phyloP scores from a whole-genome alignment of 176 grass and related monocot species.

The Miscanthus lutarioriparius region DNA sequence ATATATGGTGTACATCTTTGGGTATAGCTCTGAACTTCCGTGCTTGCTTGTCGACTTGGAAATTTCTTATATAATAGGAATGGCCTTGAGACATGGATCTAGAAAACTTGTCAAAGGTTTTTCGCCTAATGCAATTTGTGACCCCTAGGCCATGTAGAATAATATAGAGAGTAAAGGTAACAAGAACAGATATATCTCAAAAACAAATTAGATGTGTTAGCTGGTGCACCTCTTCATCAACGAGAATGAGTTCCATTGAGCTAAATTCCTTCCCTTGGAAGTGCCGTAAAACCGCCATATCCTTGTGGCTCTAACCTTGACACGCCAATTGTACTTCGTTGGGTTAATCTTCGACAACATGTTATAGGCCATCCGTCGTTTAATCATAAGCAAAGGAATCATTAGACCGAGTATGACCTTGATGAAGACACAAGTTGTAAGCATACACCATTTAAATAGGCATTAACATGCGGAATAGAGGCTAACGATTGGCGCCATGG shows the following conservation, averaged over 20 bases:
- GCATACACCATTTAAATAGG: too few species aligned
- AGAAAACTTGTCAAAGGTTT: not conserved
- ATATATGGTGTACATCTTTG: not conserved
- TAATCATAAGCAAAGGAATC: too few species aligned
- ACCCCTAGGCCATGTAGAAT: not conserved
- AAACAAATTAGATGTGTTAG: not conserved
- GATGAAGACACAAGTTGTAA: too few species aligned
- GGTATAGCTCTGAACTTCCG: not conserved
- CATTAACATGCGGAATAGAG: too few species aligned
- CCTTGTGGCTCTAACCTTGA: not conserved
- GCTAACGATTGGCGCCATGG: too few species aligned
- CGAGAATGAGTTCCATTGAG: not conserved
- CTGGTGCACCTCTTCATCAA: not conserved
- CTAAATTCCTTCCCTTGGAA: not conserved
- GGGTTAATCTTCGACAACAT: not conserved
- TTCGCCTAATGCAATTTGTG: not conserved
- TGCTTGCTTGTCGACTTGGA: not conserved
- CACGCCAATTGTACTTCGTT: not conserved
- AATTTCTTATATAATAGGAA: not conserved
- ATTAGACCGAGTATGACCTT: too few species aligned
- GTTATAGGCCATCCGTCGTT: not conserved
- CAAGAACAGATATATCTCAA: too few species aligned
- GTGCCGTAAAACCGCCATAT: not conserved
- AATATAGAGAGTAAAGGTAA: not conserved
- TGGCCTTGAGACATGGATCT: not conserved